These are phyloP conservation scores for Apium graveolens DNA, from an alignment of 129 eudicot species.

Conservation along the genomic window DNA sequence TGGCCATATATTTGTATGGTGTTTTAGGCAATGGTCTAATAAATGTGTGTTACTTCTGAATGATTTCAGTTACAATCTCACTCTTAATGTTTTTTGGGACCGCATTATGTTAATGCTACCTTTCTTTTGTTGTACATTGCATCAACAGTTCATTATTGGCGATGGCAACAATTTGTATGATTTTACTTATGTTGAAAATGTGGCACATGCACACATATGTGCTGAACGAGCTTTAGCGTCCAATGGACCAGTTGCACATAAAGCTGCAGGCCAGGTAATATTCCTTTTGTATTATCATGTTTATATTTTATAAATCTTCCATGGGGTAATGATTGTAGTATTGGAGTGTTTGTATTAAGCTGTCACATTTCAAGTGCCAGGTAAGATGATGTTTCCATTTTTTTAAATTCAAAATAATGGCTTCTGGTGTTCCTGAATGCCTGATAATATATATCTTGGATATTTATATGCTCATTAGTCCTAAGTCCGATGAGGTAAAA, in stretches of 20 bases:
- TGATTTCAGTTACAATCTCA: background rate
- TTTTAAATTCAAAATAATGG: background rate
- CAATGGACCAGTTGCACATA: conserved; percentile 57
- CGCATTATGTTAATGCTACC: background rate
- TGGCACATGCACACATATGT: conserved; percentile 97
- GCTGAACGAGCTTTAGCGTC: conserved; percentile 98
- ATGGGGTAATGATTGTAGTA: background rate
- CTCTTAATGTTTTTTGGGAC: background rate
- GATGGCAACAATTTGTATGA: conserved; percentile 90
- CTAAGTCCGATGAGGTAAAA: background rate
- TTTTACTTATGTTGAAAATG: conserved; percentile 92
- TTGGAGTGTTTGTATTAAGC: background rate
- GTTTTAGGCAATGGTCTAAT: background rate
- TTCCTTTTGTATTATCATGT: background rate
- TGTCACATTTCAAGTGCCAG: background rate
- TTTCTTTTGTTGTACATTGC: conserved; percentile 12
- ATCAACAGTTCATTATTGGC: conserved; percentile 69
- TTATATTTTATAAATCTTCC: background rate
- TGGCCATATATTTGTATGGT: background rate
- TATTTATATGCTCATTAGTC: background rate
- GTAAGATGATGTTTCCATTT: background rate
- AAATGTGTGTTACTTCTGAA: background rate
- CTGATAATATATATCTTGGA: background rate
- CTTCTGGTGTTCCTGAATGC: background rate
- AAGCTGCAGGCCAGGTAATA: conserved; percentile 85